Conservation (phyloP, 495 filamentous ascomycete species). For the Xylaria palmicola region DNA sequence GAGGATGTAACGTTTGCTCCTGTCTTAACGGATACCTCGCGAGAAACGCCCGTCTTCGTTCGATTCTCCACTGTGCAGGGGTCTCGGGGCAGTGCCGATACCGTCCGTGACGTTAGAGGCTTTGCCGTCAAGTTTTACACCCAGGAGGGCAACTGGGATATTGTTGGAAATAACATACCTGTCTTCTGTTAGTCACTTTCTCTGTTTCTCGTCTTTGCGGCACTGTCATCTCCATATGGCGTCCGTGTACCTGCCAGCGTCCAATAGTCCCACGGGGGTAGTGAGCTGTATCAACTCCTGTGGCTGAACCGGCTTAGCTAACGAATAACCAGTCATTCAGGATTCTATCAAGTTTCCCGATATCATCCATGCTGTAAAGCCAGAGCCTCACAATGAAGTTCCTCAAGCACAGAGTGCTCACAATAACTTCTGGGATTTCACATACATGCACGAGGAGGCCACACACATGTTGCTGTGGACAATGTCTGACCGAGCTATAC, state of each 20-base stretch:
- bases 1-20: conserved; percentile 68
- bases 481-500: conserved; percentile 77
- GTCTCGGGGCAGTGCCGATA: conserved; percentile 73
- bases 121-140: conserved; percentile 80
- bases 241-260: too few species aligned
- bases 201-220: background rate
- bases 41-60: conserved; percentile 75
- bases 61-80: conserved; percentile 85
- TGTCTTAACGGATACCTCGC: conserved; percentile 75
- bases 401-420: conserved; percentile 64
- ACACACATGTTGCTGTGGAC: conserved; percentile 87
- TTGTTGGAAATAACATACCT: conserved; percentile 66
- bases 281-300: too few species aligned
- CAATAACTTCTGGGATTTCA: conserved; percentile 63
- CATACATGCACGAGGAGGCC: conserved; percentile 65
- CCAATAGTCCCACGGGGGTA: too few species aligned
- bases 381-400: conserved; percentile 75
- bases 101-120: conserved; percentile 77
- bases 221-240: background rate
- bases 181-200: conserved; percentile 47
- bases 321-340: background rate
- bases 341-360: conserved; percentile 73
- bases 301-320: too few species aligned
- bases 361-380: conserved; percentile 74
- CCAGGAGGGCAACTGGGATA: conserved; percentile 59